Conservation (phyloP, 805 yeast genomes). For the Wickerhamomyces alni region DNA sequence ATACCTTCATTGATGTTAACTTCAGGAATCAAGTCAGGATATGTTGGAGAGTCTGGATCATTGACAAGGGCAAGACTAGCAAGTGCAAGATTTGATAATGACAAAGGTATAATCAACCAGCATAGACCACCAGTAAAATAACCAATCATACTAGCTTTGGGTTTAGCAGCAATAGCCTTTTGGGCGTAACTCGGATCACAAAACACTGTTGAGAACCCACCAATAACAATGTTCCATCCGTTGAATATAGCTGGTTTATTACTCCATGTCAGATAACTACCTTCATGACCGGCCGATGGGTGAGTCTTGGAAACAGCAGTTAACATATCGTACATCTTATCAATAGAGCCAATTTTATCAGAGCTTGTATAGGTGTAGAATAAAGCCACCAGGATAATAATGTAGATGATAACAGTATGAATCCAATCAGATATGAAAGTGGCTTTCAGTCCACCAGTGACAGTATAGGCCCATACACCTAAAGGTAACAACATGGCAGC, state of each 20-base stretch:
- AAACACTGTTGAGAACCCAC: neutral
- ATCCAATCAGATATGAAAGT: slow-evolving; percentile 43
- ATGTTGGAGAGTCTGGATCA: slow-evolving; percentile 55
- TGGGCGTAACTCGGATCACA: neutral
- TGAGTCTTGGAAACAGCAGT: neutral
- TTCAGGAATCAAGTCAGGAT: slow-evolving; percentile 41
- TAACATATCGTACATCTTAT: no score
- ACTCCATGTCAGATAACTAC: neutral
- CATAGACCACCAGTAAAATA: slow-evolving; percentile 57
- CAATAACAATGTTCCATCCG: neutral
- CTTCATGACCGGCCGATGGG: neutral
- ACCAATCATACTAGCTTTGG: neutral
- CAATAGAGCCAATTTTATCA: no score
- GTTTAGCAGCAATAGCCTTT: neutral
- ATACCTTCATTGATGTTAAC: slow-evolving; percentile 69
- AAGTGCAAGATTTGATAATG: slow-evolving; percentile 72
- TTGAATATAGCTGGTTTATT: neutral
- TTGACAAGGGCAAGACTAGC: slow-evolving; percentile 64
- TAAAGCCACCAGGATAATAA: slow-evolving; percentile 25
- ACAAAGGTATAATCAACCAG: slow-evolving; percentile 84
- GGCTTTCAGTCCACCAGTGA: slow-evolving; percentile 40
- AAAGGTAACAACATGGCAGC: no score
- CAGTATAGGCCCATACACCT: neutral
- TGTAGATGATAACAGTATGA: slow-evolving; percentile 37
- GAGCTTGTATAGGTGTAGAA: neutral